Base-by-base conservation (phyloP, 129 eudicot species). In the Gnaphalium uliginosum region DNA sequence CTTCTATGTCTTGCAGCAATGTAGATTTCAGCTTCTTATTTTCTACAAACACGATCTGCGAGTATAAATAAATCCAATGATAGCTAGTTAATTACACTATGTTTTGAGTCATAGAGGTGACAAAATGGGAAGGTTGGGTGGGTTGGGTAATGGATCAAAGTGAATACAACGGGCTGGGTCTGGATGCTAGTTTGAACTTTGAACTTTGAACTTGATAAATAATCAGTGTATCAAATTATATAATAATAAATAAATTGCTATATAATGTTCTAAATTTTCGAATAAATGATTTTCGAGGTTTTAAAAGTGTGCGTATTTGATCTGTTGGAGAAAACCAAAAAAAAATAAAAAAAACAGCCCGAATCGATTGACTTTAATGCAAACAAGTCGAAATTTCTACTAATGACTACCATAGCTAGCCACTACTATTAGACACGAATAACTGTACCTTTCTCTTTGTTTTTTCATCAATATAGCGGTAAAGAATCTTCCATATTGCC, bases 1-100 rank as follows among this genome's bases (percentile, higher is more conserved):
- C 98, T 60, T 94, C 98, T 71, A 94, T 94, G 59, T 90, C 96
- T 68, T 77, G 51, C 11, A 94, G 86, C 77, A 94, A 84, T 37
- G 97, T 94, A 29, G 91, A 75, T 57, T 9, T 78, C 86, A 89
- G 75, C 67, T 76, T 74, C 61, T 85, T 87, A 80, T 85, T 65
- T 64, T 94, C 93, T 24, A 94, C 93, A 79, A 94, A 94, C 6
- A 85, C 63, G 29, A 94, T 87, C 97, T 94, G 97, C 83, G 19
- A 21, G 32, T 29, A 29, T 29, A 29, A 29, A 29, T 29, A 4
- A 29, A 29, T n/a, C 32, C 32, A 4, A 29, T 29, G 61, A 5
- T 23, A 6, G 62, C 26, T 56, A 56, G 62, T 60, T 13, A 25
- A 13, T 27, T 60, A 25, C 39, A 62, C 22, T 2, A 61, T 14